Evolutionary conservation across 352 stramenopile genomes (phyloP).

Genomic region (Pythium coloratum): DNA sequence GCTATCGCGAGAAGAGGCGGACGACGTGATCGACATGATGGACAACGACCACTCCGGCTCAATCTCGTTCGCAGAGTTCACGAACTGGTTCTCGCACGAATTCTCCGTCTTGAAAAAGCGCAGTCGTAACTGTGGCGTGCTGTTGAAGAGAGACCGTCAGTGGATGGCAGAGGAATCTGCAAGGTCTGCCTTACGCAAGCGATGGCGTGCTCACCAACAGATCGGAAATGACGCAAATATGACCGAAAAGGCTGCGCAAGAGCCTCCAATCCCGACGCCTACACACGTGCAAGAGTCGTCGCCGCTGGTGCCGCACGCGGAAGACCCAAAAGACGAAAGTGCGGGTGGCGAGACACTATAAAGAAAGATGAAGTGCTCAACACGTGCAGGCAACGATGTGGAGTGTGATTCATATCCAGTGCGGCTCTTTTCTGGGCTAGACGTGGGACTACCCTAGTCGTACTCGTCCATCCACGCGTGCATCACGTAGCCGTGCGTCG

Average conservation of each 20-base stretch:
- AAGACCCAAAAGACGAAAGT: neutral
- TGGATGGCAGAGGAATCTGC: slow-evolving; percentile 67
- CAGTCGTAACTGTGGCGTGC: slow-evolving; percentile 51
- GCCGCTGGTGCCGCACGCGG: neutral
- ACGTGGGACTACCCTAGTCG: slow-evolving; percentile 13
- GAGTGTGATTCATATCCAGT: neutral
- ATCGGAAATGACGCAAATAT: neutral
- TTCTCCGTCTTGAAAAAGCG: slow-evolving; percentile 49
- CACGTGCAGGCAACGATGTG: neutral
- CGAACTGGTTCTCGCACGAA: slow-evolving; percentile 66
- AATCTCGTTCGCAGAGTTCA: slow-evolving; percentile 72
- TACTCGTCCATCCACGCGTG: slow-evolving; percentile 67
- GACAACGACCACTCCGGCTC: slow-evolving; percentile 65
- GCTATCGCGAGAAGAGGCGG: slow-evolving; percentile 44
- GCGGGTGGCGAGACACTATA: neutral
- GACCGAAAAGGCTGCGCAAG: neutral
- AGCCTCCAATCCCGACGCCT: neutral
- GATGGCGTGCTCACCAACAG: slow-evolving; percentile 43
- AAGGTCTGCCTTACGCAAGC: slow-evolving; percentile 44
- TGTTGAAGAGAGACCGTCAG: slow-evolving; percentile 54
- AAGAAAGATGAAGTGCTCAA: neutral
- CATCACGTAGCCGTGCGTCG: slow-evolving; percentile 55
- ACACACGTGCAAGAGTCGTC: neutral
- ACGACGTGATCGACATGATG: slow-evolving; percentile 83
- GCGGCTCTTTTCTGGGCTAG: neutral